Base-by-base conservation (phyloP, 768 basidiomycete genomes). In the Chiua virens region DNA sequence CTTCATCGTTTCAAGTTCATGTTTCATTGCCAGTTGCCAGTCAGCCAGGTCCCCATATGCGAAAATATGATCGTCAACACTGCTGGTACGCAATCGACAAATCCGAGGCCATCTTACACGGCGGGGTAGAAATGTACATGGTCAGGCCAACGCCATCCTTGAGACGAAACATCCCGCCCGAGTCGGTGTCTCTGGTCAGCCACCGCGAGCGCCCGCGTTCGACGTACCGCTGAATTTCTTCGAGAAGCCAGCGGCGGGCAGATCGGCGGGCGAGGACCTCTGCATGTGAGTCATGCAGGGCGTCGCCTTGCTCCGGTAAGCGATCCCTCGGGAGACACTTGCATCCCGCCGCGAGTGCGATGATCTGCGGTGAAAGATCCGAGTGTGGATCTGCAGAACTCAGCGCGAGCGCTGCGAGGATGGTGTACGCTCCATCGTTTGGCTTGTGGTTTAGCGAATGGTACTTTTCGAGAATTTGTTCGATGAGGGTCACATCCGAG, bases 191-290 rank as follows among this genome's bases (percentile, higher is more conserved):
- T 36, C 57, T 56, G 20, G 52, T 54, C n/a, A 86, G 72, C 86
- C 83, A 87, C 10, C 56, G 56, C 1, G 86, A 86, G 3, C 57
- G 53, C 36, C 67, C 70, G 27, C 53, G 57, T 37, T 36, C 30
- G 43, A 38, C 38, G 17, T 46, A 42, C 49, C 60, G 54, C 9
- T 61, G 54, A 15, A 86, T 74, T 67, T 97, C 90, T 50, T 87
- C 82, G 28, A 93, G 66, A 42, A 92, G 72, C 92, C 92, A 98
- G 22, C 85, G 78, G 38, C 86, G 64, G 0, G 87, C 83, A 9
- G 86, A 85, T 27, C 95, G 77, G 18, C 92, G 79, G 2, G 92
- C 92, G n/a, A 97, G 75, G 20, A 95, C 81, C 69, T 98, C 95
- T 10, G 95, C 95, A 66, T 98, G 95, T 46, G 81, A 86, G 61